Base-by-base conservation (phyloP, 2,329 filamentous ascomycete genomes). In the Claviceps africana region DNA sequence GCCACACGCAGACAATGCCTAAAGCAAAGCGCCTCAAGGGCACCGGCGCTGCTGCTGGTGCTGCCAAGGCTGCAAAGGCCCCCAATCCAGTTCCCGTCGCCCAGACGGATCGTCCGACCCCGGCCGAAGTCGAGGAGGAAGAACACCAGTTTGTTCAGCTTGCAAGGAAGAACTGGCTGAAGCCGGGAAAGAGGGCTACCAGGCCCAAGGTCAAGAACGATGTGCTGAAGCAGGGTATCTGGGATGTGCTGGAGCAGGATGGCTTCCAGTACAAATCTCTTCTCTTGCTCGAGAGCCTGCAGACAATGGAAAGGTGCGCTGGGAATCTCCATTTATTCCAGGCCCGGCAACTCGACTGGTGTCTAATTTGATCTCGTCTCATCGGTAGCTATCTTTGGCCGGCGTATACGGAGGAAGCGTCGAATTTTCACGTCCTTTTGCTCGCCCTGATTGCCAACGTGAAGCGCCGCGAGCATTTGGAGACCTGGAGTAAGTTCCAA, bases 401-500 rank as follows among this genome's bases (percentile, higher is more conserved):
- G 46, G 88, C 86, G 50, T 98, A 94, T 65, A 82, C 79, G 13
- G 87, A 95, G 57, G 83, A 93, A 61, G 82, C 88, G 4, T 95
- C 91, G 33, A 94, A 98, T 66, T 84, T 89, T 62, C 91, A 98
- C 66, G 85, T 96, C 51, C 74, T 97, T 35, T 75, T 98, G 56
- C 82, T 97, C 62, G 86, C 86, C 17, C 69, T 96, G 56, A 83
- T 98, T 61, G 79, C 86, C 56, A 95, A 91, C 66, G 83, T 90
- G 54, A 97, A 96, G 72, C 81, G 85, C 62, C 81, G 88, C 58
- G 91, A 97, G 65, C 84, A 86, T 62, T 74, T 97, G 51, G 82
- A 88, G 60, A 86, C 86, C 64, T 98, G 94, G 94, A 77, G 84
- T 87, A 69, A 63, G 79, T 61, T 19, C 19, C 25, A 8, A 44